These are phyloP conservation scores for Leucocoprinus birnbaumii DNA, from an alignment of 768 basidiomycete genomes.

Conservation along the genomic window DNA sequence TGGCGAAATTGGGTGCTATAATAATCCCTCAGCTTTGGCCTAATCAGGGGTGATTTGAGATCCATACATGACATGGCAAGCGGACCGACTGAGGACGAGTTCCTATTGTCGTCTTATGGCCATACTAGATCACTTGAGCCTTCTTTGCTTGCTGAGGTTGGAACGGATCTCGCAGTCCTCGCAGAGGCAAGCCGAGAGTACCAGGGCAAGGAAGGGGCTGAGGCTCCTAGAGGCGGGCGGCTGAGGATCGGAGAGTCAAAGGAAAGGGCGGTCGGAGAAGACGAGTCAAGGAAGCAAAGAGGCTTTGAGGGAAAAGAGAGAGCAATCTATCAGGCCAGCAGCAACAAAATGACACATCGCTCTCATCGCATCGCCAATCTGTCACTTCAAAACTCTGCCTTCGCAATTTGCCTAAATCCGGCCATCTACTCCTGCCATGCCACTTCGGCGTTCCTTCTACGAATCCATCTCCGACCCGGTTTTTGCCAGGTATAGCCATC, in stretches of 20 bases:
- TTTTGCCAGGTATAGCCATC: not conserved
- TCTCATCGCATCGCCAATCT: constrained; percentile 10
- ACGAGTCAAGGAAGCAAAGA: not conserved
- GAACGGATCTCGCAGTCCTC: not conserved
- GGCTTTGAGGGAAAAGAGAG: not conserved
- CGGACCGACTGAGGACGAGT: not conserved
- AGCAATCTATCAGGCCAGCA: constrained; percentile 5
- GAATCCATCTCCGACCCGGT: not conserved
- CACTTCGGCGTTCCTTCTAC: not conserved
- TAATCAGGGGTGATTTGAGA: not conserved
- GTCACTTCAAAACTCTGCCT: constrained; percentile 5
- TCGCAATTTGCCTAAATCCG: constrained; percentile 1
- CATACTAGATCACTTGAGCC: constrained; percentile 6
- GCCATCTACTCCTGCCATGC: not conserved
- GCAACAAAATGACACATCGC: constrained; percentile 6
- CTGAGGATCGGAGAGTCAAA: not conserved
- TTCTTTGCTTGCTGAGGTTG: not conserved
- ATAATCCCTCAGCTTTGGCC: not conserved
- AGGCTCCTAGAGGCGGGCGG: not conserved
- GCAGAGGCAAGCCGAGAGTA: not conserved
- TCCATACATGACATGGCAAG: not conserved
- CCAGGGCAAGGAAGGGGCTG: not conserved
- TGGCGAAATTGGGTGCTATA: constrained; percentile 16
- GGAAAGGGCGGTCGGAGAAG: not conserved
- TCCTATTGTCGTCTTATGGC: constrained; percentile 1